These are phyloP conservation scores for Teunomyces panamensis DNA, from an alignment of 805 yeast species.

Conservation along the genomic window DNA sequence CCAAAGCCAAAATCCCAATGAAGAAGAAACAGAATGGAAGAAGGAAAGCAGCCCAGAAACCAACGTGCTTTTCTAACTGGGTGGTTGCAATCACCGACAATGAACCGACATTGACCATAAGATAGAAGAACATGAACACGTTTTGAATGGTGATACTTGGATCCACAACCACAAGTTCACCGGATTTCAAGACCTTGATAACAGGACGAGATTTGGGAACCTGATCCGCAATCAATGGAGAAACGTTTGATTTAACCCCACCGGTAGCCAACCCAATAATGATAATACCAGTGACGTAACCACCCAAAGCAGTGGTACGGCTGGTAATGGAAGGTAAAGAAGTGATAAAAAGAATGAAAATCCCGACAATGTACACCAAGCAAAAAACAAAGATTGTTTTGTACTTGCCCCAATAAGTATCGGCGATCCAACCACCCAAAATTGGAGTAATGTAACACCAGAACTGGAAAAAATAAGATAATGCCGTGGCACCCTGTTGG, in stretches of 20 bases:
- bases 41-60: conserved; percentile 71
- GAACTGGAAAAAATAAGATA: conserved; percentile 71
- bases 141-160: conserved; percentile 69
- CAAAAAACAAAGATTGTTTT: conserved; percentile 63
- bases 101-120: conserved; percentile 72
- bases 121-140: conserved; percentile 70
- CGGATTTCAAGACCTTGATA: conserved; percentile 33
- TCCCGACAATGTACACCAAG: conserved; percentile 57
- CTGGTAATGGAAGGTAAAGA: conserved; percentile 60
- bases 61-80: conserved; percentile 60
- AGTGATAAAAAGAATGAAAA: conserved; percentile 62
- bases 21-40: conserved; percentile 63
- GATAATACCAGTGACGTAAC: conserved; percentile 53
- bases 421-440: conserved; percentile 71
- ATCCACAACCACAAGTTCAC: conserved; percentile 45
- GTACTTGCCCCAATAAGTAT: conserved; percentile 68
- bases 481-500: conserved; percentile 62
- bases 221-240: conserved; percentile 66
- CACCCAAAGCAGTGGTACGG: conserved; percentile 55
- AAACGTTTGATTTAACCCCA: conserved; percentile 72
- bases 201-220: conserved; percentile 37
- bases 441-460: conserved; percentile 81
- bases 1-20: conserved; percentile 47
- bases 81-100: conserved; percentile 75
- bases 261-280: conserved; percentile 76